These are phyloP conservation scores for Calonectria pseudoturangicola DNA, from an alignment of 2,329 filamentous ascomycete species.

Conservation along the genomic window DNA sequence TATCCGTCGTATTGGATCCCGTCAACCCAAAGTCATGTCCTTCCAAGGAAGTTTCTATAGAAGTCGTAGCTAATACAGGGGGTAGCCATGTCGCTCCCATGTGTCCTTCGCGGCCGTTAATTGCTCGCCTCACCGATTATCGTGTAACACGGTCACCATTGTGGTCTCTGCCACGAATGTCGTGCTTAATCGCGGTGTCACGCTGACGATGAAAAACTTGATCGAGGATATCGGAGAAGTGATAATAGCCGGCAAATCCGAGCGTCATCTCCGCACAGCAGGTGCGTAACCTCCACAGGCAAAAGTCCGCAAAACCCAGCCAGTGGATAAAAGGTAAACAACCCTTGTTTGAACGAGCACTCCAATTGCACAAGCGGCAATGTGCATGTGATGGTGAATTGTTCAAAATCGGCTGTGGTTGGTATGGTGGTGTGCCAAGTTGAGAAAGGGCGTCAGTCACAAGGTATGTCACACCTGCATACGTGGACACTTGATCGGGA, in stretches of 20 bases:
- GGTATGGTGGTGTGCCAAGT: constrained; percentile 38
- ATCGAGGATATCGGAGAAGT: not conserved
- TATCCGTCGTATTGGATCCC: constrained; percentile 39
- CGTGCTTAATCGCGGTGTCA: constrained; percentile 26
- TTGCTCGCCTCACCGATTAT: constrained; percentile 23
- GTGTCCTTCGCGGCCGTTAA: constrained; percentile 22
- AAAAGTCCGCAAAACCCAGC: constrained; percentile 36
- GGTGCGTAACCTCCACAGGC: constrained; percentile 31
- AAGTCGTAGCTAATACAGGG: constrained; percentile 35
- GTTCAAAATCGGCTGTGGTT: constrained; percentile 42
- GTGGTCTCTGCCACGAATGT: constrained; percentile 17
- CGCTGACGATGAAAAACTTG: constrained; percentile 22
- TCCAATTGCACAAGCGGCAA: constrained; percentile 24
- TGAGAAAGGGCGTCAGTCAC: constrained; percentile 47
- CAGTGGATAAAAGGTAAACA: constrained; percentile 30
- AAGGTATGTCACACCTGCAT: constrained; percentile 50
- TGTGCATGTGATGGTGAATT: constrained; percentile 40
- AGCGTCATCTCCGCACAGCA: constrained; percentile 29
- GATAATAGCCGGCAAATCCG: constrained; percentile 26
- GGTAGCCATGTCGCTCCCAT: constrained; percentile 24
- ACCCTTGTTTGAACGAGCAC: constrained; percentile 25
- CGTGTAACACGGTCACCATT: constrained; percentile 22
- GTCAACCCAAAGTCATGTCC: constrained; percentile 31
- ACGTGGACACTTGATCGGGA: constrained; percentile 42
- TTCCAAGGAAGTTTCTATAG: constrained; percentile 19